Evolutionary conservation across 495 filamentous ascomycete genomes (phyloP).

Genomic region (Filosporella fistucella): DNA sequence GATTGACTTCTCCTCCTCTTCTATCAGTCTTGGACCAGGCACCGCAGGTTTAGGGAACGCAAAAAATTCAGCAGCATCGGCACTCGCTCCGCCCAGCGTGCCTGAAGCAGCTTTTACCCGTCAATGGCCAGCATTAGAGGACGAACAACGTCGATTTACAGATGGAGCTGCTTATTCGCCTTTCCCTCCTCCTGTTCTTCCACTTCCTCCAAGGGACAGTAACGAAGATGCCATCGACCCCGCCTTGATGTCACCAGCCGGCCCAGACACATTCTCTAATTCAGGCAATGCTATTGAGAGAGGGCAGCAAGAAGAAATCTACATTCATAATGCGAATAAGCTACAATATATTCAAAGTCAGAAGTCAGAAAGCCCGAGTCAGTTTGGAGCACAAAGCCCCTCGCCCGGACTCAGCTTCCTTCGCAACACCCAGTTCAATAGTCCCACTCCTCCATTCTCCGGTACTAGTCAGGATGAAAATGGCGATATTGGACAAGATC

Average conservation of each 20-base stretch:
- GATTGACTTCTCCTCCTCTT: conserved; percentile 15
- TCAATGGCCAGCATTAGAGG: too few relatives aligned
- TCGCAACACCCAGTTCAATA: conserved; percentile 5
- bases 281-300: too few relatives aligned
- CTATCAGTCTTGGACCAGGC: conserved; percentile 11
- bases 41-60: neutral
- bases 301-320: conserved; percentile 5
- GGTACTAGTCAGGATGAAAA: neutral
- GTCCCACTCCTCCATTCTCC: conserved; percentile 5
- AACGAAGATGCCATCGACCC: neutral
- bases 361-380: conserved; percentile 1
- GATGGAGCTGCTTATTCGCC: too few relatives aligned
- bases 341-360: conserved; percentile 17
- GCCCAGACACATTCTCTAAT: too few relatives aligned
- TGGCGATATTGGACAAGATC: neutral
- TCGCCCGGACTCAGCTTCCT: conserved; percentile 1
- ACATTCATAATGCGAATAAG: neutral
- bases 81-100: neutral
- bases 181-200: neutral
- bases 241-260: conserved; percentile 2
- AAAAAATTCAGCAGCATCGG: neutral
- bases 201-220: neutral
- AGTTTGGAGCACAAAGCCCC: neutral
- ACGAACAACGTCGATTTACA: too few relatives aligned
- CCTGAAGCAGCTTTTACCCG: neutral